Conservation (phyloP, 768 basidiomycete genomes). For the Russula olivacea region DNA sequence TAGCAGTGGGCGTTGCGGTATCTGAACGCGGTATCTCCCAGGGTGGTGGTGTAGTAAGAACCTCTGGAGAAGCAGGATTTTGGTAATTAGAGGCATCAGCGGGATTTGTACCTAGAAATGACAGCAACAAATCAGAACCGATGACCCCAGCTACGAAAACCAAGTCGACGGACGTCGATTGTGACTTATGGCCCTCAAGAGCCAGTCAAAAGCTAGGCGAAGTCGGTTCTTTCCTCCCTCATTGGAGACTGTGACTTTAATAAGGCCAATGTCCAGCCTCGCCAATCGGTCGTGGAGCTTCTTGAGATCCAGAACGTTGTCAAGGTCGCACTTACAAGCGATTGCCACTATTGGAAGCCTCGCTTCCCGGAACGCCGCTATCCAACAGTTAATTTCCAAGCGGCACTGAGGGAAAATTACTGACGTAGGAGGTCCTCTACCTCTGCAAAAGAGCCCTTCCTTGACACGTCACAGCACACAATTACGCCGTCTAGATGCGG, state of each 20-base stretch:
- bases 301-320: conserved; percentile 51
- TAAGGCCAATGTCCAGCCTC: conserved; percentile 67
- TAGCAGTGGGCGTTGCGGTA: conserved; percentile 46
- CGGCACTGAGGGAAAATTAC: conserved; percentile 30
- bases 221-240: conserved; percentile 66
- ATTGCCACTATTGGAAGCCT: conserved; percentile 67
- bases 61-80: conserved; percentile 70
- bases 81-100: conserved; percentile 40
- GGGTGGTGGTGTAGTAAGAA: conserved; percentile 44
- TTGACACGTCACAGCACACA: conserved; percentile 78
- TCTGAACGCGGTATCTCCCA: conserved; percentile 49
- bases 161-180: conserved; percentile 16
- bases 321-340: conserved; percentile 81
- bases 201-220: conserved; percentile 64
- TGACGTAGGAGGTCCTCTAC: conserved; percentile 67
- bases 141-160: neutral
- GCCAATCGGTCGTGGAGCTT: conserved; percentile 46
- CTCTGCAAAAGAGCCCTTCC: conserved; percentile 54
- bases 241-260: conserved; percentile 57
- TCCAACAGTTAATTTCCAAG: conserved; percentile 15
- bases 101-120: conserved; percentile 7
- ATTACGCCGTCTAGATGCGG: conserved; percentile 71
- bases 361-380: conserved; percentile 54
- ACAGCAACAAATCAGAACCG: neutral
- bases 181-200: conserved; percentile 55